Base-by-base conservation (phyloP, 1,139 yeast species). In the Saccharomyces pastorianus region DNA sequence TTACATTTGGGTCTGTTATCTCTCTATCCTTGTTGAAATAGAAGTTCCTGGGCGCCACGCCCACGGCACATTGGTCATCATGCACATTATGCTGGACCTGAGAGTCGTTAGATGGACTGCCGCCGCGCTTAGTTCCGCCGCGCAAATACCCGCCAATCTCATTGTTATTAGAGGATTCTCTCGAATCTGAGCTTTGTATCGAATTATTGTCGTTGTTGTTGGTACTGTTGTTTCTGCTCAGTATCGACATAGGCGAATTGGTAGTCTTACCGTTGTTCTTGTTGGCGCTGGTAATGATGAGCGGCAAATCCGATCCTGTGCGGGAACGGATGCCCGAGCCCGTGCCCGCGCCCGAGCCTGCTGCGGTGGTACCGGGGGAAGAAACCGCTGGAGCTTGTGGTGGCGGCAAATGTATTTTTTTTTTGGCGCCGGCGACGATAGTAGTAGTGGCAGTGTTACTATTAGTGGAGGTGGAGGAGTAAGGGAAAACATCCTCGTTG, bases 41-140 rank as follows among this genome's bases (percentile, higher is more conserved):
- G 41, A 63, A 56, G 34, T 60, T 59, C 46, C 57, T 59, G n/a
- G 65, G 66, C 4, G 65, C 63, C 48, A 62, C 53, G n/a, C 62
- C 60, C 25, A 38, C 20, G 25, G 44, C 44, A 17, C 20, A 38
- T 11, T 38, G 44, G 20, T 38, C 44, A 38, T 38, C 44, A 11
- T 20, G 25, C 3, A 20, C 25, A 38, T 23, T 9, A 38, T 17
- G 44, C 44, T 38, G 44, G 6, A 23, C 5, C 11, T 50, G 47
- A 25, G 49, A 48, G n/a, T 50, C 51, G 6, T 31, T 48, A 17
- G 57, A 49, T 25, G 25, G 6, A 20, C 11, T 38, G 25, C 44
- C 25, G 25, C 44, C 25, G n/a, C n/a, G 25, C 44, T 38, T 38
- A 6, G 26, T 38, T 11, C 20, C 25, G 44, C 44, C 6, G 44